These are phyloP conservation scores for Geotrichum histeridarum DNA, from an alignment of 1,139 yeast species.

Conservation along the genomic window DNA sequence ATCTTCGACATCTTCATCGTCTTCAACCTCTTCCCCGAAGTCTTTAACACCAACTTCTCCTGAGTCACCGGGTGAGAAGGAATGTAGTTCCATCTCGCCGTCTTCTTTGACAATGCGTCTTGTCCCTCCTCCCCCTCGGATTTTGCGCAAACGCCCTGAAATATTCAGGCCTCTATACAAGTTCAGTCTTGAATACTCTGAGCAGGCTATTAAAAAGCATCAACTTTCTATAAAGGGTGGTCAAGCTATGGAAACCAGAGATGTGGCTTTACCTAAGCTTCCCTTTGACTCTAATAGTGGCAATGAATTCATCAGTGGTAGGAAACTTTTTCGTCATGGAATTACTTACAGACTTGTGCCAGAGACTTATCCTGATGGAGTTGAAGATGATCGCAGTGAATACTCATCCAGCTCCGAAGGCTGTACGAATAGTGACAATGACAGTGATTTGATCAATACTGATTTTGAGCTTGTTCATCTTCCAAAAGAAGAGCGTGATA, in stretches of 20 bases:
- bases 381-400: not conserved
- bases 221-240: not conserved
- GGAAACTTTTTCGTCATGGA: too few species aligned
- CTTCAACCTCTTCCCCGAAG: constrained; percentile 21
- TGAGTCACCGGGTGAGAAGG: constrained; percentile 20
- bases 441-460: constrained; percentile 11
- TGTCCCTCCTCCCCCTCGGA: constrained; percentile 34
- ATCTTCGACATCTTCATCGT: constrained; percentile 17
- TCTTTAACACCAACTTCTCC: constrained; percentile 23
- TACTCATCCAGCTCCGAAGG: constrained; percentile 3
- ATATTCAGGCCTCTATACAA: constrained; percentile 28
- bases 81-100: not conserved
- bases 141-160: constrained; percentile 31
- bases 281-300: constrained; percentile 22
- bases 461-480: constrained; percentile 13
- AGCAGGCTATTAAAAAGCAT: constrained; percentile 24
- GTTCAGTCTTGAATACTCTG: constrained; percentile 30
- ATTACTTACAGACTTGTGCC: too few species aligned
- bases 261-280: constrained; percentile 23
- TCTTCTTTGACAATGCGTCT: constrained; percentile 29
- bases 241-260: constrained; percentile 10
- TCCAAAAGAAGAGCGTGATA: not conserved
- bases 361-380: not conserved
- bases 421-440: constrained; percentile 15
- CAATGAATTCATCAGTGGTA: not conserved